Evolutionary conservation across 2,329 filamentous ascomycete species (phyloP).

Genomic region (Ophiostoma himal-ulmi): DNA sequence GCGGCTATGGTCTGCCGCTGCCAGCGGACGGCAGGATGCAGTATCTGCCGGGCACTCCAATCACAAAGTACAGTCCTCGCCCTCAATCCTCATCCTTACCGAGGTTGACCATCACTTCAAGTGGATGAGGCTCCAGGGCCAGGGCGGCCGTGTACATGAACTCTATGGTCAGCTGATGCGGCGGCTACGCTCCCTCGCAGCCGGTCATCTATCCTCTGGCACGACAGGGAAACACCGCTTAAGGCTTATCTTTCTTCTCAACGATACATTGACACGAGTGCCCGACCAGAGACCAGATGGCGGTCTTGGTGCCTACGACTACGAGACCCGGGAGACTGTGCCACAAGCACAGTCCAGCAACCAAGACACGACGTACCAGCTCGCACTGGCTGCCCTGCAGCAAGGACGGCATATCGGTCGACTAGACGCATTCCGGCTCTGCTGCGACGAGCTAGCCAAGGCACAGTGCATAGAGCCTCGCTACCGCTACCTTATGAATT

Average conservation of each 20-base stretch:
- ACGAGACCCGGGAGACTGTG: background rate
- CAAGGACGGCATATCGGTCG: background rate
- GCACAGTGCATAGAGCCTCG: constrained; percentile 20
- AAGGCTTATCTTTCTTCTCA: constrained; percentile 24
- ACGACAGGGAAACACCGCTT: background rate
- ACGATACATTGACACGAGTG: constrained; percentile 19
- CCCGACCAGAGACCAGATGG: background rate
- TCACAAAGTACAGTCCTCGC: background rate
- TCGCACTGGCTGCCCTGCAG: constrained; percentile 16
- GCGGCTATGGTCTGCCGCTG: constrained; percentile 20
- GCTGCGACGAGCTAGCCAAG: constrained; percentile 19
- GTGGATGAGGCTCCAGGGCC: constrained; percentile 26
- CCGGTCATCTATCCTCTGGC: background rate
- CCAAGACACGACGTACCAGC: constrained; percentile 9
- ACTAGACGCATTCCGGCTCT: constrained; percentile 9
- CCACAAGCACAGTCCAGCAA: background rate
- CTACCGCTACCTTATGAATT: constrained; percentile 24
- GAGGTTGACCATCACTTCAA: constrained; percentile 27
- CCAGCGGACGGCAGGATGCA: background rate
- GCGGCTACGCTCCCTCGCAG: constrained; percentile 20
- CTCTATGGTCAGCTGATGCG: constrained; percentile 26
- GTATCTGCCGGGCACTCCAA: background rate
- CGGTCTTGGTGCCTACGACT: background rate
- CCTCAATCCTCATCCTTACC: constrained; percentile 22
- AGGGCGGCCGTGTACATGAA: constrained; percentile 22